Percentiles rank a stretch among this genome's conserved stretches.
Conservation (phyloP, 2,329 filamentous ascomycete genomes). For the Paraconiothyrium sp. region DNA sequence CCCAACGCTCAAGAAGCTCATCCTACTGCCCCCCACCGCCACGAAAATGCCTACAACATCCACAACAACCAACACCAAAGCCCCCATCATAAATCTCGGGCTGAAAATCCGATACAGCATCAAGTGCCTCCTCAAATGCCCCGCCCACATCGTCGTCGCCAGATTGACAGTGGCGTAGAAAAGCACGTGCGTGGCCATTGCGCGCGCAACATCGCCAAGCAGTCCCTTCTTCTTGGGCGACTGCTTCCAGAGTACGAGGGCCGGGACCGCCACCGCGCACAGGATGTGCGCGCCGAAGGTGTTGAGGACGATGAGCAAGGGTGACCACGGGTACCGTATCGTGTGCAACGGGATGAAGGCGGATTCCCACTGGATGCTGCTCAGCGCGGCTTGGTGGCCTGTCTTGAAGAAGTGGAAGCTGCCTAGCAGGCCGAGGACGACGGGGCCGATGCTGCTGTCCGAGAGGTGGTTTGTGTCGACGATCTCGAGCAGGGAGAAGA, state of each 20-base stretch:
- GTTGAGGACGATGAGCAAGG: constrained; percentile 82
- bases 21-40: constrained; percentile 76
- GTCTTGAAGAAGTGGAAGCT: constrained; percentile 98
- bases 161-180: constrained; percentile 86
- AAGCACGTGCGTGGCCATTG: constrained; percentile 76
- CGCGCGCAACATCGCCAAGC: constrained; percentile 75
- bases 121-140: constrained; percentile 85
- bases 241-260: constrained; percentile 89
- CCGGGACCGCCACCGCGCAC: constrained; percentile 79
- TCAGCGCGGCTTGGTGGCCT: constrained; percentile 88
- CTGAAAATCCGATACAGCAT: constrained; percentile 97
- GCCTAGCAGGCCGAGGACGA: constrained; percentile 86
- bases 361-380: constrained; percentile 93
- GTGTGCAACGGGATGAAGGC: constrained; percentile 89
- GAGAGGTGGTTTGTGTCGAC: constrained; percentile 70
- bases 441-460: constrained; percentile 78
- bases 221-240: constrained; percentile 72
- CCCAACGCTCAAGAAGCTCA: constrained; percentile 79
- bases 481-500: constrained; percentile 77
- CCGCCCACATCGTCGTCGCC: constrained; percentile 90
- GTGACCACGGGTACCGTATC: constrained; percentile 89
- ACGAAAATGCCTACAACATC: constrained; percentile 78
- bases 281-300: constrained; percentile 90
- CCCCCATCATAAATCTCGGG: constrained; percentile 88
- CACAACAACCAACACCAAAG: constrained; percentile 74